These are phyloP conservation scores for Domatiomyces globalis DNA, from an alignment of 2,329 filamentous ascomycete species.

Conservation along the genomic window DNA sequence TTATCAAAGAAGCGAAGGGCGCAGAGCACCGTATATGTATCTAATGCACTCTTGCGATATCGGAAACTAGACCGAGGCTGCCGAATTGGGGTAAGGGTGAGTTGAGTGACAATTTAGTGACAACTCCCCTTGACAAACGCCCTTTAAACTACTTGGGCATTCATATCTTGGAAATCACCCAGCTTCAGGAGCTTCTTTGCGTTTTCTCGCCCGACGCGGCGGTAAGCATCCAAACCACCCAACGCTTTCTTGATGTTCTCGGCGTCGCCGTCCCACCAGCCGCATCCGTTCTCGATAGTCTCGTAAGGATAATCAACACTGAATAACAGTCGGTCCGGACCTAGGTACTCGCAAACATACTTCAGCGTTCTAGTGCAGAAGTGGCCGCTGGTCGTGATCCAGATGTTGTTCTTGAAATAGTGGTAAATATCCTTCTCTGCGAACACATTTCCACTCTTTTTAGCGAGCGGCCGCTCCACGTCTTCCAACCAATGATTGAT, in stretches of 20 bases:
- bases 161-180: not conserved
- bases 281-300: constrained; percentile 5
- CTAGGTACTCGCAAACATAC: constrained; percentile 26
- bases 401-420: constrained; percentile 27
- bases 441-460: too few relatives aligned
- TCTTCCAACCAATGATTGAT: constrained; percentile 32
- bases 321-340: constrained; percentile 26
- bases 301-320: constrained; percentile 22
- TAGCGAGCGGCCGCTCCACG: not conserved
- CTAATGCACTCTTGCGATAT: too few relatives aligned
- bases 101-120: too few relatives aligned
- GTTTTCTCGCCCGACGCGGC: not conserved
- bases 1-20: too few relatives aligned
- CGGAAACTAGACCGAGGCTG: too few relatives aligned
- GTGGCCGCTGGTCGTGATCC: constrained; percentile 28
- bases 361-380: constrained; percentile 26
- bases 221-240: too few relatives aligned
- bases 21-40: too few relatives aligned
- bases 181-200: not conserved
- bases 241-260: not conserved
- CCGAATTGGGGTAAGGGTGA: too few relatives aligned
- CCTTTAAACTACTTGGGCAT: not conserved
- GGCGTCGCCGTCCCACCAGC: not conserved
- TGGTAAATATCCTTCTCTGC: constrained; percentile 22
- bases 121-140: too few relatives aligned